Evolutionary conservation across 2,329 filamentous ascomycete genomes (phyloP), one percentile per base, ranked within the genome.

Genomic region (Exophiala bonariae): DNA sequence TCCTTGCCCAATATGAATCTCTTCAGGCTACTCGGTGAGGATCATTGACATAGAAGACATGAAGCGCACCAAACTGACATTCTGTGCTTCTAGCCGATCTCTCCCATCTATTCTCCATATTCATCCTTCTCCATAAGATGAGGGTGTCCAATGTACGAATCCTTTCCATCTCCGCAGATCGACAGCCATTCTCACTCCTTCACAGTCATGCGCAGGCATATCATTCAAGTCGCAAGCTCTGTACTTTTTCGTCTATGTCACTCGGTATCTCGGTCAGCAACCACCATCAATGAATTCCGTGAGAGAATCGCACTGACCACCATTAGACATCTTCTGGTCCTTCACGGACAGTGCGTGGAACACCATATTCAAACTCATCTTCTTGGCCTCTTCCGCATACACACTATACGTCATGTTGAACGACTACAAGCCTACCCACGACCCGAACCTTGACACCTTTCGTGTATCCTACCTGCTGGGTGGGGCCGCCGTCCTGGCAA

Each of bases 171-270:
- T 18, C n/a, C n/a, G n/a, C n/a, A n/a, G n/a, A n/a, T n/a, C n/a
- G n/a, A n/a, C n/a, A n/a, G n/a, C n/a, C n/a, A n/a, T n/a, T n/a
- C n/a, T n/a, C n/a, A n/a, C n/a, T n/a, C n/a, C n/a, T n/a, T 18
- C 8, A 30, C 41, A 96, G 92, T 96, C 91, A 77, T 96, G 91
- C 68, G 86, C 92, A 33, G 93, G 93, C 61, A 92, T 99, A 71
- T 99, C 93, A 13, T 97, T 99, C 81, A 99, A 99, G 70, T 96
- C 92, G 53, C 93, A 99, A 79, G 89, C 85, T 41, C 80, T 99
- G 47, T 99, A 99, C 72, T 77, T 97, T 59, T 75, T 96, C 35
- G 93, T 99, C 62, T 99, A 99, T 71, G 67, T 95, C 34, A 95
- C 91, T 54, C 83, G 93, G 65, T 99, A 99, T 71, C 81, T 99